Base-by-base conservation (phyloP, 805 yeast species). In the Barnettozyma populi region DNA sequence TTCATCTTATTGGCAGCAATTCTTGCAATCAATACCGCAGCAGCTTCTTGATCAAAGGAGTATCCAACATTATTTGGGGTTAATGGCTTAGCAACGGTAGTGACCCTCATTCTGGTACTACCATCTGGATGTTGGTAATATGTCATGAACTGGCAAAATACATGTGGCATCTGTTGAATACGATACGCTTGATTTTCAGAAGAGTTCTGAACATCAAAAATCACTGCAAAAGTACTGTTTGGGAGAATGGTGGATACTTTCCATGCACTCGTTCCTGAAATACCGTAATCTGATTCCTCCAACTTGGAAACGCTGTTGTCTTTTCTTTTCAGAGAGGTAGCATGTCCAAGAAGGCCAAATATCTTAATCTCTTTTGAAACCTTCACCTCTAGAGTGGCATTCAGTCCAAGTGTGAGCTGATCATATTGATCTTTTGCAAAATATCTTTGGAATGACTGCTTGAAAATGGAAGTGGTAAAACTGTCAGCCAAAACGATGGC, bases 1-100 rank as follows among this genome's bases (percentile, higher is more conserved):
- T 66, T 60, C 5, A 57, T 51, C 44, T 57, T 57, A 37, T 47
- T 43, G 20, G 80, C 65, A 0, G 82, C 76, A 25, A 74, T 73
- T 52, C 87, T 69, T 1, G 85, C 80, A 53, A 80, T 64, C 37
- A 82, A 62, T 0, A 82, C 84, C 4, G 82, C 74, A 0, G 86
- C 84, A 11, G 84, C 83, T 57, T 82, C 87, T 61, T 83, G 87
- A 60, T 82, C 89, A 59, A 82, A 82, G 14, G 74, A 74, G 9
- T 62, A 60, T 36, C 75, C 71, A 39, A 80, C 56, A 42, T 66
- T 70, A 10, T 68, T 64, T 24, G 69, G 68, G 11, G 71, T 69
- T 3, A 78, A 62, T 3, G 73, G 73, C 27, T 71, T 67, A 6
- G 76, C 70, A 5, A 77, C 62, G 0, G 88, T 82, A 7, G 87